phyloP scores from a whole-genome alignment of 352 stramenopile genomes.

The Phytopythium cucurbitacearum region DNA sequence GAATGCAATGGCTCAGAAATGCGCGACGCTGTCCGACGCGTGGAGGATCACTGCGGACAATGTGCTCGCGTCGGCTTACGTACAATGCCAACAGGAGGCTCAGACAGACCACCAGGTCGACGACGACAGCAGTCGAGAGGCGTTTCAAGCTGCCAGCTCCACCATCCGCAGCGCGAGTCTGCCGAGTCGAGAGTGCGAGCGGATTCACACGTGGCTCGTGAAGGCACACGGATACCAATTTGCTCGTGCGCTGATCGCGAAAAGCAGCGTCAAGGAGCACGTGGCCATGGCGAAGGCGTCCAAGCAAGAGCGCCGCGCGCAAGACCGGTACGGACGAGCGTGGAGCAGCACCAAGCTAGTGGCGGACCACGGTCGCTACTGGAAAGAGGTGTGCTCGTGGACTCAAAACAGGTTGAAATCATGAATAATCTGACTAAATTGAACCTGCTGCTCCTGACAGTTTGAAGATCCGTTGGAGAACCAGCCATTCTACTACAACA shows the following conservation, averaged over 20 bases:
- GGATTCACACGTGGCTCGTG: slow-evolving; percentile 29
- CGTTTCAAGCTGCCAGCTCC: slow-evolving; percentile 15
- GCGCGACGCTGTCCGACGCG: slow-evolving; percentile 29
- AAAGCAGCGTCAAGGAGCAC: slow-evolving; percentile 36
- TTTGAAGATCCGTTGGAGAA: slow-evolving; percentile 37
- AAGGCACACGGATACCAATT: slow-evolving; percentile 50
- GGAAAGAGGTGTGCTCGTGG: slow-evolving; percentile 46
- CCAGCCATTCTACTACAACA: slow-evolving; percentile 62
- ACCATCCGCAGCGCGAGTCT: slow-evolving; percentile 22
- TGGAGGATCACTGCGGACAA: slow-evolving; percentile 52
- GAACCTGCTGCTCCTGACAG: slow-evolving; percentile 13
- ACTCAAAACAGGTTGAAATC: background rate
- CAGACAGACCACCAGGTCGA: background rate
- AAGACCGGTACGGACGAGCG: slow-evolving; percentile 34
- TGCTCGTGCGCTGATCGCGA: slow-evolving; percentile 31
- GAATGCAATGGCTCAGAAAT: slow-evolving; percentile 1
- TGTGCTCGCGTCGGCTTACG: slow-evolving; percentile 33
- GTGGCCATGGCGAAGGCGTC: slow-evolving; percentile 17
- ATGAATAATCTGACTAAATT: background rate
- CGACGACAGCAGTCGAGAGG: slow-evolving; percentile 1
- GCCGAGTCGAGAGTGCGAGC: slow-evolving; percentile 10
- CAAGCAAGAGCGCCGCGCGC: slow-evolving; percentile 27
- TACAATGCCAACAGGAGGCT: slow-evolving; percentile 7
- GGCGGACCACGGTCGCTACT: slow-evolving; percentile 54
- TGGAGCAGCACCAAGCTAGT: slow-evolving; percentile 19